These are phyloP conservation scores for Cyclocybe aegerita DNA, from an alignment of 768 basidiomycete genomes.

Conservation along the genomic window DNA sequence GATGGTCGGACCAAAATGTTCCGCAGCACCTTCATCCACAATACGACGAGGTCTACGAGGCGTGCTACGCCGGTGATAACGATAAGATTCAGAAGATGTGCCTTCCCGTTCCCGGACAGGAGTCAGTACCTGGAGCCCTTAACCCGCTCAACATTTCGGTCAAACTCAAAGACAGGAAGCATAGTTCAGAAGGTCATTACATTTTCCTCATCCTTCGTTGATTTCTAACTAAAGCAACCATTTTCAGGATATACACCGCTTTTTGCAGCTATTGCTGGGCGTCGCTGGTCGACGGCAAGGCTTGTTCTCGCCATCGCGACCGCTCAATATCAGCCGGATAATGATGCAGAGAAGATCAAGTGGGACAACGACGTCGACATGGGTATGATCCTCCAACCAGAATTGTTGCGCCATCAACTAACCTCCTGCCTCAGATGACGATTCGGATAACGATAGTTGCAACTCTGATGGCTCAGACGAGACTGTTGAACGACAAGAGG, in stretches of 20 bases:
- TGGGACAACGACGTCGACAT: conserved; percentile 34
- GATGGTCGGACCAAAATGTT: conserved; percentile 27
- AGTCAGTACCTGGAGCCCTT: conserved; percentile 14
- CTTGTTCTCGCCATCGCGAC: conserved; percentile 56
- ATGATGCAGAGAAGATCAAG: conserved; percentile 29
- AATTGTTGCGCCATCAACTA: neutral
- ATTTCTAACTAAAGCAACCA: neutral
- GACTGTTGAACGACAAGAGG: conserved; percentile 34
- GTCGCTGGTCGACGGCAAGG: conserved; percentile 58
- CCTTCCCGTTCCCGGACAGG: conserved; percentile 37
- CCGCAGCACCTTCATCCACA: conserved; percentile 29
- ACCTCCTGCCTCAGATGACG: conserved; percentile 25
- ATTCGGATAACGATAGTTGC: conserved; percentile 39
- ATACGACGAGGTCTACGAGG: conserved; percentile 59
- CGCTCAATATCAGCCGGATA: conserved; percentile 49
- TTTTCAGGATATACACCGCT: conserved; percentile 47
- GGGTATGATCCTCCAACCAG: conserved; percentile 21
- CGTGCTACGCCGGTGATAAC: conserved; percentile 52
- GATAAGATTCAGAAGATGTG: conserved; percentile 52
- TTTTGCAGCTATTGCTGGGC: conserved; percentile 44
- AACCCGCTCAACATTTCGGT: conserved; percentile 46
- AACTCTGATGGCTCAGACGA: conserved; percentile 41
- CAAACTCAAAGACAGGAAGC: conserved; percentile 19
- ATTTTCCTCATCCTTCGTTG: neutral
- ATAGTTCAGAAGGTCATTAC: conserved; percentile 19